These are phyloP conservation scores for Candida albicans DNA, from an alignment of 1,139 yeast species.

Conservation along the genomic window DNA sequence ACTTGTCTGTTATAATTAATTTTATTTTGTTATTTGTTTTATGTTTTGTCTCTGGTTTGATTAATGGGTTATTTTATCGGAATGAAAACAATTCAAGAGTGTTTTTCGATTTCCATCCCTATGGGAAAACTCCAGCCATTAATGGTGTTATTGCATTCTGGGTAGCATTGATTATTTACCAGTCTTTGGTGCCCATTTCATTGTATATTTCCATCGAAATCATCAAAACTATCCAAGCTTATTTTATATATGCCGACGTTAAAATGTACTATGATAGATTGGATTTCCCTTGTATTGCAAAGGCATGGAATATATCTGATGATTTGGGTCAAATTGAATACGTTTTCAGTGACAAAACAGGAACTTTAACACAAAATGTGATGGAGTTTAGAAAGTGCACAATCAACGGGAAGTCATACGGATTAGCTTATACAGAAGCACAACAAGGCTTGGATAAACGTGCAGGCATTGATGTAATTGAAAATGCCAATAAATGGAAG, in stretches of 20 bases:
- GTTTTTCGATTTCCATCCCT: conserved; percentile 62
- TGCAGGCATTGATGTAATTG: conserved; percentile 75
- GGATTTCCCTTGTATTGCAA: conserved; percentile 95
- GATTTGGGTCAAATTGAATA: conserved; percentile 97
- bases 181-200: conserved; percentile 91
- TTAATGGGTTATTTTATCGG: conserved; percentile 76
- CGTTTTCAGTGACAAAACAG: conserved; percentile 94
- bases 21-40: conserved; percentile 71
- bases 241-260: conserved; percentile 84
- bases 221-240: conserved; percentile 92
- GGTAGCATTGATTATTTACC: conserved; percentile 86
- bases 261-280: conserved; percentile 81
- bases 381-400: conserved; percentile 97
- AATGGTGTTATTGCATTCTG: conserved; percentile 86
- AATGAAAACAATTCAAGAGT: conserved; percentile 54
- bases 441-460: conserved; percentile 89
- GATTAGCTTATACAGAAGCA: conserved; percentile 95
- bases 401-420: conserved; percentile 83
- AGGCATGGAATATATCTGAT: conserved; percentile 95
- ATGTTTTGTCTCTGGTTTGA: conserved; percentile 79
- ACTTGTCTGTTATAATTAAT: conserved; percentile 76
- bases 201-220: conserved; percentile 93
- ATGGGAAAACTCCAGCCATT: conserved; percentile 57
- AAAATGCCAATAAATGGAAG: conserved; percentile 64
- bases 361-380: conserved; percentile 92